Conservation (phyloP, 2,329 filamentous ascomycete genomes). For the Fusarium armeniacum region DNA sequence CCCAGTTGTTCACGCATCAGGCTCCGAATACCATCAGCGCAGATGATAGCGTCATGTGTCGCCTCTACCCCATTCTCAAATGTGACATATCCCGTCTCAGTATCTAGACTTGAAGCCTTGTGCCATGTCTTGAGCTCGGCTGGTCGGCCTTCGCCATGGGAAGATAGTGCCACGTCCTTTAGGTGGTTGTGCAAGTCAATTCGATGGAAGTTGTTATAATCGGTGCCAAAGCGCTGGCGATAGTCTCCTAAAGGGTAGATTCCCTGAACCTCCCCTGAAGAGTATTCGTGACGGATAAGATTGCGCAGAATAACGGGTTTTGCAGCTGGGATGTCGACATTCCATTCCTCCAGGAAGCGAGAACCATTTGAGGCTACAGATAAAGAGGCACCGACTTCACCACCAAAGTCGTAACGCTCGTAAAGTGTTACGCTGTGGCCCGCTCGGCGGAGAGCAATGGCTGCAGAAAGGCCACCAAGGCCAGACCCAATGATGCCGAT, state of each 20-base stretch:
- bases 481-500: conserved; percentile 58
- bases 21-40: conserved; percentile 23
- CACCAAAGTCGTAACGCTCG: conserved; percentile 71
- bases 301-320: conserved; percentile 17
- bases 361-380: conserved; percentile 75
- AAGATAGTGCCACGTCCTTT: conserved; percentile 8
- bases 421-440: conserved; percentile 66
- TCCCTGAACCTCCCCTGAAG: conserved; percentile 14
- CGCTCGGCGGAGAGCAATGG: conserved; percentile 66
- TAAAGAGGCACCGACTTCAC: conserved; percentile 73
- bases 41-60: conserved; percentile 24
- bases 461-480: conserved; percentile 67
- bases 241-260: conserved; percentile 27
- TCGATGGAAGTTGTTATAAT: conserved; percentile 29
- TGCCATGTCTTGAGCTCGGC: conserved; percentile 20
- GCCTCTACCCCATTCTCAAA: conserved; percentile 16
- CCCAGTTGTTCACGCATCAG: conserved; percentile 22
- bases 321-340: conserved; percentile 49
- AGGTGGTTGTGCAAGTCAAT: conserved; percentile 25
- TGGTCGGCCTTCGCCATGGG: background rate
- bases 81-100: conserved; percentile 3
- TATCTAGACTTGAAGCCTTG: conserved; percentile 7
- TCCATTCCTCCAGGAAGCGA: conserved; percentile 73
- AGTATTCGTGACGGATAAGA: conserved; percentile 28
- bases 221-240: conserved; percentile 19